phyloP scores from a whole-genome alignment of 192 early-diverging fungal genomes.

The Mortierella antarctica region DNA sequence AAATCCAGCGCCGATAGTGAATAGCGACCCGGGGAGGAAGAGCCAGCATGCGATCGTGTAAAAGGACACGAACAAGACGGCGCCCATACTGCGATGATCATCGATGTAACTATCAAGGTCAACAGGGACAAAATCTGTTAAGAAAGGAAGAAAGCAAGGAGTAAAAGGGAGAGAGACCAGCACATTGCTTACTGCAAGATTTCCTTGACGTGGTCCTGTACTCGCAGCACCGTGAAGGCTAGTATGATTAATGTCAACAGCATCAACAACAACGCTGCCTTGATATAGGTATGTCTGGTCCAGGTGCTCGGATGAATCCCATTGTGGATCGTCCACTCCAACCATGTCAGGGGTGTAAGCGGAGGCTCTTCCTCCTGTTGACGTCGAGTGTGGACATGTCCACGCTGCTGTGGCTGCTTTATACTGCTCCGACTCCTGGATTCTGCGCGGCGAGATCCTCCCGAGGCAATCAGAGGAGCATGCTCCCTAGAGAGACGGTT shows the following conservation, averaged over 20 bases:
- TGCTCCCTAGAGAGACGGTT: not conserved
- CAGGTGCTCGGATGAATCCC: constrained; percentile 44
- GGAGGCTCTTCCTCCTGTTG: not conserved
- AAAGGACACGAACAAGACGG: constrained; percentile 32
- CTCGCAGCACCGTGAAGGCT: constrained; percentile 46
- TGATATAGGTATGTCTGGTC: constrained; percentile 33
- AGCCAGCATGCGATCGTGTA: constrained; percentile 42
- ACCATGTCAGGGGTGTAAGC: constrained; percentile 18
- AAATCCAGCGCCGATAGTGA: constrained; percentile 57
- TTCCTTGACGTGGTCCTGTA: constrained; percentile 59
- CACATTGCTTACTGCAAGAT: constrained; percentile 30
- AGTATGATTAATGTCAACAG: constrained; percentile 29
- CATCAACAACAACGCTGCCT: constrained; percentile 7
- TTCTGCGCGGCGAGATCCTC: not conserved
- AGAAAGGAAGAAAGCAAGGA: not conserved
- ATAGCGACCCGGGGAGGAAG: constrained; percentile 48
- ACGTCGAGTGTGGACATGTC: not conserved
- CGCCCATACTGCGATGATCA: constrained; percentile 21
- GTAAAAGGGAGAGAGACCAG: not conserved
- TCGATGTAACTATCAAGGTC: constrained; percentile 20
- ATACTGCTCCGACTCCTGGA: not conserved
- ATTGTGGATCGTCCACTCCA: constrained; percentile 32
- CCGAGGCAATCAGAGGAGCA: not conserved
- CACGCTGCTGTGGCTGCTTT: not conserved
- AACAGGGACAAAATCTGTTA: not conserved